Evolutionary conservation across 2,329 filamentous ascomycete genomes (phyloP).

Genomic region (Paradendryphiella salina): DNA sequence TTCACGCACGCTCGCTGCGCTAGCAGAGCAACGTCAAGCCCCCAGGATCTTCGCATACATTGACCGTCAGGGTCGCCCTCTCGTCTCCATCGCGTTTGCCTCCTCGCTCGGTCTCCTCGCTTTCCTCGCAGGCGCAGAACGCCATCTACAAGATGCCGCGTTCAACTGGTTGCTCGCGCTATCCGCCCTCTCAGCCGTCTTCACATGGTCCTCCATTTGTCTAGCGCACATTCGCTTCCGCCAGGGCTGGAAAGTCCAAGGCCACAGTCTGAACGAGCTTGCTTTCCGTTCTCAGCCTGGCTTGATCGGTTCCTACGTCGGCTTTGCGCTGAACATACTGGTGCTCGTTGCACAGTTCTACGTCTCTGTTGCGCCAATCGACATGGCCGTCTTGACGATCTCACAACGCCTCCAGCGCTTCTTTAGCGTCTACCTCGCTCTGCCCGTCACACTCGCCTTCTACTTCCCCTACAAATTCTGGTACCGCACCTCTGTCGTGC

Average conservation of each 20-base stretch:
- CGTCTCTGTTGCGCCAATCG: conserved; percentile 78
- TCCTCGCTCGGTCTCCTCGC: conserved; percentile 63
- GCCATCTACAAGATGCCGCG: conserved; percentile 49
- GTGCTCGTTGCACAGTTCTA: conserved; percentile 86
- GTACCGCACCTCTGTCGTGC: conserved; percentile 69
- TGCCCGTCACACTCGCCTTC: conserved; percentile 68
- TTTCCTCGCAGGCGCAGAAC: conserved; percentile 56
- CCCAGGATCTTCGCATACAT: conserved; percentile 63
- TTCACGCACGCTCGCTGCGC: conserved; percentile 83
- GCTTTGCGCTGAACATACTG: conserved; percentile 72
- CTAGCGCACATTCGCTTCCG: conserved; percentile 65
- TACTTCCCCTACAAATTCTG: conserved; percentile 77
- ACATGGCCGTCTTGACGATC: conserved; percentile 53
- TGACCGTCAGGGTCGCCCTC: conserved; percentile 63
- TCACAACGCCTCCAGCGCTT: conserved; percentile 63
- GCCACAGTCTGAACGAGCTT: conserved; percentile 70
- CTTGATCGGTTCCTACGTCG: conserved; percentile 76
- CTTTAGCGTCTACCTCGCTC: conserved; percentile 73
- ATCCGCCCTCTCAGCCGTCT: conserved; percentile 72
- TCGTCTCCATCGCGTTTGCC: conserved; percentile 58
- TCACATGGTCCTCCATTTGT: conserved; percentile 74
- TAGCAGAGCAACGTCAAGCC: conserved; percentile 74
- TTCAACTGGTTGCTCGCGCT: conserved; percentile 71
- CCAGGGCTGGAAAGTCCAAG: conserved; percentile 62
- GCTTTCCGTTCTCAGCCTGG: conserved; percentile 82